Percentiles rank a stretch among this genome's conserved stretches.
These are phyloP conservation scores for Steccherinum ochraceum DNA, from an alignment of 768 basidiomycete species.

Conservation along the genomic window DNA sequence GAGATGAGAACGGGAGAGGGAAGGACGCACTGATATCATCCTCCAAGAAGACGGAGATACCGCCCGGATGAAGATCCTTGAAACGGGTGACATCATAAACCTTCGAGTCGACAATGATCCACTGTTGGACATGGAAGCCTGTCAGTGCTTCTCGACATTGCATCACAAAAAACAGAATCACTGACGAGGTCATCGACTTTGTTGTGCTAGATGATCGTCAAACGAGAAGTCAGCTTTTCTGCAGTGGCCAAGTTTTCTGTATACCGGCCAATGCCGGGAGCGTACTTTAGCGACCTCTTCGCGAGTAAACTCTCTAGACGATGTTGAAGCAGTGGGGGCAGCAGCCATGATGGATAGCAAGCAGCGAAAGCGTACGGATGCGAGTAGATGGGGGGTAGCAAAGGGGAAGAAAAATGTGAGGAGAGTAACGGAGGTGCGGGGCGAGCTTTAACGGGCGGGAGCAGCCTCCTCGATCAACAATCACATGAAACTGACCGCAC, in stretches of 20 bases:
- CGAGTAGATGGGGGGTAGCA: background rate
- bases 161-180: background rate
- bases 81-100: conserved; percentile 77
- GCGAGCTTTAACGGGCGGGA: conserved; percentile 3
- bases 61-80: conserved; percentile 72
- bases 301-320: conserved; percentile 40
- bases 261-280: too few relatives aligned
- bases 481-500: background rate
- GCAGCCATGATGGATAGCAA: conserved; percentile 14
- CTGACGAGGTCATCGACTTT: conserved; percentile 38
- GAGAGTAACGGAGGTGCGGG: conserved; percentile 1
- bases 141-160: too few relatives aligned
- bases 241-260: too few relatives aligned
- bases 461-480: background rate
- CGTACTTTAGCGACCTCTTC: conserved; percentile 71
- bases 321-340: background rate
- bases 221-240: background rate
- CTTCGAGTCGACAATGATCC: conserved; percentile 73
- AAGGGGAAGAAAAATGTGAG: conserved; percentile 8
- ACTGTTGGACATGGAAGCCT: conserved; percentile 31
- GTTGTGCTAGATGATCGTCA: conserved; percentile 49
- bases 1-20: background rate
- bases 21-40: conserved; percentile 65
- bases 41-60: conserved; percentile 60
- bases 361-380: background rate